These are phyloP conservation scores for Penicillium sp. DNA, from an alignment of 2,329 filamentous ascomycete genomes.

Conservation along the genomic window DNA sequence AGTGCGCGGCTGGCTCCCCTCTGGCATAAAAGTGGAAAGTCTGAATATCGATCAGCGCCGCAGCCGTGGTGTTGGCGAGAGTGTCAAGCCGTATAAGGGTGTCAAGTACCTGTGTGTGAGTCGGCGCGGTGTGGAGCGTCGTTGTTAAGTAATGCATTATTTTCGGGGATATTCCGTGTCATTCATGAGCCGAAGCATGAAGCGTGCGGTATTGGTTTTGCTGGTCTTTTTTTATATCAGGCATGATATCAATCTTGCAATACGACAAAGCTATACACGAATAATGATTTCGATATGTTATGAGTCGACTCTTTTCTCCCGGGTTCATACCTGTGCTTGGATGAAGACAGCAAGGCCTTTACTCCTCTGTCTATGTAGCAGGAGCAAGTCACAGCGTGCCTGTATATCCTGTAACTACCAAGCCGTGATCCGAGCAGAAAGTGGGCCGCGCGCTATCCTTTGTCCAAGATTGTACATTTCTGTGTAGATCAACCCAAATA, in stretches of 20 bases:
- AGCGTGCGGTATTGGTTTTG: background rate
- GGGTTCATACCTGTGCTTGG: background rate
- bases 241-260: background rate
- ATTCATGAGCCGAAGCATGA: conserved; percentile 1
- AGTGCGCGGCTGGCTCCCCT: conserved; percentile 65
- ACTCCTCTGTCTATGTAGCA: background rate
- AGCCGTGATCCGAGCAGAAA: background rate
- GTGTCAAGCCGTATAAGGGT: conserved; percentile 93
- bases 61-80: conserved; percentile 81
- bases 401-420: too few species aligned
- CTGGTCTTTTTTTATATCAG: background rate
- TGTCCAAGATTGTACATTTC: background rate
- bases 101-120: conserved; percentile 91
- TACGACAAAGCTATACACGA: background rate
- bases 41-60: conserved; percentile 69
- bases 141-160: conserved; percentile 28
- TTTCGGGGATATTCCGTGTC: background rate
- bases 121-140: conserved; percentile 53
- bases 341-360: background rate
- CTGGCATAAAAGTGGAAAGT: conserved; percentile 64
- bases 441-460: background rate
- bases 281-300: background rate
- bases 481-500: background rate
- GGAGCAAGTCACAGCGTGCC: background rate
- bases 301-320: background rate